Conservation (phyloP, 768 basidiomycete genomes). For the Cystofilobasidium bisporidii region DNA sequence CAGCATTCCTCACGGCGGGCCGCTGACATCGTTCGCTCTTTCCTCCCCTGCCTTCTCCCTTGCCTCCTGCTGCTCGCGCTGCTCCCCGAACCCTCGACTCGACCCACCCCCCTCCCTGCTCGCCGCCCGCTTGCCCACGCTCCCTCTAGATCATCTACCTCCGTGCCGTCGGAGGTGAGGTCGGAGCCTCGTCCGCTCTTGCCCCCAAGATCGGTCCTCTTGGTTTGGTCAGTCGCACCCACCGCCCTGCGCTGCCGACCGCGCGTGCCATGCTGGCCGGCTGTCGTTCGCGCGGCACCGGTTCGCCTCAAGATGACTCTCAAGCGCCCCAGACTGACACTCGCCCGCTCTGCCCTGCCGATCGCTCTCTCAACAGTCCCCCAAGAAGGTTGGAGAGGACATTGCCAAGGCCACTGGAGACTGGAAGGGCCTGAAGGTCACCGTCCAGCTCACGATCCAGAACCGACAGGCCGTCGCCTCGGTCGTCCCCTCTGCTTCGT, state of each 20-base stretch:
- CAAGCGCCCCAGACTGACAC: no score
- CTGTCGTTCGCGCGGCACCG: no score
- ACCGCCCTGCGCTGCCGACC: neutral
- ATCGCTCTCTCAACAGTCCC: constrained; percentile 61
- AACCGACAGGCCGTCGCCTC: constrained; percentile 97
- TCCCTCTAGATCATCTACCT: constrained; percentile 73
- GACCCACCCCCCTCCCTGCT: no score
- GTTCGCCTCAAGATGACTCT: no score
- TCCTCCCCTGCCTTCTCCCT: neutral
- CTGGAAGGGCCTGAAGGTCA: constrained; percentile 99
- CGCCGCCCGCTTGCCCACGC: neutral
- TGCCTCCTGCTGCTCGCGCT: neutral
- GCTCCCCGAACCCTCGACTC: no score
- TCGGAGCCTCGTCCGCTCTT: constrained; percentile 94
- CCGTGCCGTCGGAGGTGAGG: constrained; percentile 96
- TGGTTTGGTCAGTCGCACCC: constrained; percentile 71
- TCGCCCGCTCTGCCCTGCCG: neutral
- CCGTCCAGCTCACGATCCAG: constrained; percentile 97
- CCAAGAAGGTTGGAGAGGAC: constrained; percentile 99
- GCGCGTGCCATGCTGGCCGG: neutral
- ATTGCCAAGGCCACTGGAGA: constrained; percentile 96
- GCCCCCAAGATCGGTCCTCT: constrained; percentile 99
- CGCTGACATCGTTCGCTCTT: no score
- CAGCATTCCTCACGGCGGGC: no score
- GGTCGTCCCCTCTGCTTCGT: constrained; percentile 93